phyloP scores from a whole-genome alignment of 192 early-diverging fungal genomes.

The Spinellus fusiger region DNA sequence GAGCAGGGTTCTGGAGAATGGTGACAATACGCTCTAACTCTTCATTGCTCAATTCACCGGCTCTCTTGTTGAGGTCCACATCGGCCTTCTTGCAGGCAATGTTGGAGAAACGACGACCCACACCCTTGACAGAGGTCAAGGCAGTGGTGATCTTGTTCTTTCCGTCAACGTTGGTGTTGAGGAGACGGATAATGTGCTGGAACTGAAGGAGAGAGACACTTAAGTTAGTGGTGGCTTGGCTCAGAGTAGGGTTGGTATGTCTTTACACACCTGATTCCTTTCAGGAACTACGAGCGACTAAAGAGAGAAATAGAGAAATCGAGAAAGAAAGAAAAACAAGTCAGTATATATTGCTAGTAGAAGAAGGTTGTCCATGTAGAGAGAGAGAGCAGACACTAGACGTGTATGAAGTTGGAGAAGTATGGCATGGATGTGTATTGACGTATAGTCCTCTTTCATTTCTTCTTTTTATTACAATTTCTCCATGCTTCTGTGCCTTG shows the following conservation, averaged over 20 bases:
- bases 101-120: constrained; percentile 98
- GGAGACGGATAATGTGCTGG: constrained; percentile 97
- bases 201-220: constrained; percentile 41
- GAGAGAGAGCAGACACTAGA: no score
- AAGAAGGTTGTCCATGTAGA: background rate
- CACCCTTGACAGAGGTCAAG: constrained; percentile 96
- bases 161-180: constrained; percentile 99
- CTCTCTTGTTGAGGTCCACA: constrained; percentile 94
- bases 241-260: background rate
- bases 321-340: background rate
- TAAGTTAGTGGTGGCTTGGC: background rate
- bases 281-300: constrained; percentile 87
- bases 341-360: background rate
- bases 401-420: no score
- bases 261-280: constrained; percentile 55
- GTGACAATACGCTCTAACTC: constrained; percentile 97
- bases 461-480: background rate
- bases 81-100: constrained; percentile 99
- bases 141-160: constrained; percentile 94
- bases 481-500: no score
- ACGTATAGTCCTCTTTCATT: background rate
- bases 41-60: constrained; percentile 95
- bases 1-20: constrained; percentile 98
- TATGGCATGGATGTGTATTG: background rate
- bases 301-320: constrained; percentile 1